phyloP scores from a whole-genome alignment of 2,329 filamentous ascomycete species.

The Didymella lethalis region DNA sequence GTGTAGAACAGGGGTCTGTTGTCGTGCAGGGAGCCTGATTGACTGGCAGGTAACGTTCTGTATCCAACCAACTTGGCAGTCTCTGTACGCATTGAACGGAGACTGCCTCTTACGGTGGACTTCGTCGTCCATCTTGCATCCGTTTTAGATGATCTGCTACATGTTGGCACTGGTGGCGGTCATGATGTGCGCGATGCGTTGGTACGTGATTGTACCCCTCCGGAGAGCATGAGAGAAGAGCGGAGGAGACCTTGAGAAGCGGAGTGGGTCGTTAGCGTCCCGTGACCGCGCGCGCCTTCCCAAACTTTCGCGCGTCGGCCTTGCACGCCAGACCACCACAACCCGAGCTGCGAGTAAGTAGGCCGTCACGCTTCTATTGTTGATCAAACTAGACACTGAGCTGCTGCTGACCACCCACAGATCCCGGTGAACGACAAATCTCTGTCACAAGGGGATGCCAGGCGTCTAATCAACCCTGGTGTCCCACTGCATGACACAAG shows the following conservation, averaged over 20 bases:
- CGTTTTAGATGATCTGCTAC: slow-evolving; percentile 38
- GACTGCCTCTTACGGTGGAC: slow-evolving; percentile 19
- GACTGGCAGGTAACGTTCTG: neutral
- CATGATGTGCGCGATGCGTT: slow-evolving; percentile 39
- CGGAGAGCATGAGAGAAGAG: neutral
- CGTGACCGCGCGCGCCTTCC: slow-evolving; percentile 30
- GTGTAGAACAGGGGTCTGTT: too few relatives aligned
- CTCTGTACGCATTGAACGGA: slow-evolving; percentile 9
- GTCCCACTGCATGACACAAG: slow-evolving; percentile 40
- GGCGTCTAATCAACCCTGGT: slow-evolving; percentile 35
- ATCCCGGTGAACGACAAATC: slow-evolving; percentile 42
- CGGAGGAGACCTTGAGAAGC: neutral
- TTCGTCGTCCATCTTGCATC: slow-evolving; percentile 31
- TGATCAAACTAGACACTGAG: neutral
- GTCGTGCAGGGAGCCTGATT: neutral
- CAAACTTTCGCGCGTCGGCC: slow-evolving; percentile 17
- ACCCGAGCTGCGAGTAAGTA: slow-evolving; percentile 42
- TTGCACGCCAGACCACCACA: slow-evolving; percentile 25
- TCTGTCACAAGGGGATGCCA: slow-evolving; percentile 33
- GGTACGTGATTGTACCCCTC: neutral
- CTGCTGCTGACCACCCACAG: slow-evolving; percentile 21
- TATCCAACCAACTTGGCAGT: slow-evolving; percentile 9
- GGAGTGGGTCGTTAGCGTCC: neutral
- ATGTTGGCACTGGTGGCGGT: slow-evolving; percentile 26
- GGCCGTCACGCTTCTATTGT: neutral